These are phyloP conservation scores for Wickerhamomyces xylosicus DNA, from an alignment of 805 yeast genomes.

Conservation along the genomic window DNA sequence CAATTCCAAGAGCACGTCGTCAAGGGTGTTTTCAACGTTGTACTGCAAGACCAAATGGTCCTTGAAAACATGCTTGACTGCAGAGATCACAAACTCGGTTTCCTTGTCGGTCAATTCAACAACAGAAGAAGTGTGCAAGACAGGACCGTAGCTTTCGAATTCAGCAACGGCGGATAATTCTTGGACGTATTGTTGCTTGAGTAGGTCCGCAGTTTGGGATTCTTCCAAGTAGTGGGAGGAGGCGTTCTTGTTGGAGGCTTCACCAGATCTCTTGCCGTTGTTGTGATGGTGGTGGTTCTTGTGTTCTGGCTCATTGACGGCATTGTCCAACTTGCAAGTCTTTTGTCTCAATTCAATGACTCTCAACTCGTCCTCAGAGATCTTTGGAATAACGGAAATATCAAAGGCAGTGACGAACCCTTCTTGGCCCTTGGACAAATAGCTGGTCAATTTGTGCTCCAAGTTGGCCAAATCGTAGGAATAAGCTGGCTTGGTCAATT, in stretches of 20 bases:
- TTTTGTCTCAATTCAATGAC: slow-evolving; percentile 52
- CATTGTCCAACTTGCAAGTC: slow-evolving; percentile 23
- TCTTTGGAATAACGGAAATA: slow-evolving; percentile 53
- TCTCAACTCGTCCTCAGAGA: slow-evolving; percentile 56
- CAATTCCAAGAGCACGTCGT: slow-evolving; percentile 65
- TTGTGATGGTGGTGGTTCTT: slow-evolving; percentile 5
- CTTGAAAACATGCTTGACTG: slow-evolving; percentile 74
- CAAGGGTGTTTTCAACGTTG: slow-evolving; percentile 75
- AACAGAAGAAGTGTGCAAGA: slow-evolving; percentile 58
- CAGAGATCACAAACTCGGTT: slow-evolving; percentile 84
- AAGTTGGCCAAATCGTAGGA: slow-evolving; percentile 66
- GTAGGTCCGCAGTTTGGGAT: slow-evolving; percentile 22
- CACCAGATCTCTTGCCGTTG: slow-evolving; percentile 1
- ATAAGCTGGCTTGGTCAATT: slow-evolving; percentile 55
- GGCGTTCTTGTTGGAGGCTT: slow-evolving; percentile 1
- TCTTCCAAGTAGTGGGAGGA: slow-evolving; percentile 4
- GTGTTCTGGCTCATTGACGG: slow-evolving; percentile 9
- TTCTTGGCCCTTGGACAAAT: slow-evolving; percentile 39
- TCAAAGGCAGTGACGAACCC: slow-evolving; percentile 53
- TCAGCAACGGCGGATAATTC: slow-evolving; percentile 67
- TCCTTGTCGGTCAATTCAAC: slow-evolving; percentile 80
- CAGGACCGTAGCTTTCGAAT: slow-evolving; percentile 59
- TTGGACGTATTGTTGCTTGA: slow-evolving; percentile 58
- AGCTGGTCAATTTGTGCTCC: slow-evolving; percentile 66
- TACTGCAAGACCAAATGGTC: slow-evolving; percentile 70